Evolutionary conservation across 2,329 filamentous ascomycete species (phyloP).

Genomic region (Pestalotiopsis sp.): DNA sequence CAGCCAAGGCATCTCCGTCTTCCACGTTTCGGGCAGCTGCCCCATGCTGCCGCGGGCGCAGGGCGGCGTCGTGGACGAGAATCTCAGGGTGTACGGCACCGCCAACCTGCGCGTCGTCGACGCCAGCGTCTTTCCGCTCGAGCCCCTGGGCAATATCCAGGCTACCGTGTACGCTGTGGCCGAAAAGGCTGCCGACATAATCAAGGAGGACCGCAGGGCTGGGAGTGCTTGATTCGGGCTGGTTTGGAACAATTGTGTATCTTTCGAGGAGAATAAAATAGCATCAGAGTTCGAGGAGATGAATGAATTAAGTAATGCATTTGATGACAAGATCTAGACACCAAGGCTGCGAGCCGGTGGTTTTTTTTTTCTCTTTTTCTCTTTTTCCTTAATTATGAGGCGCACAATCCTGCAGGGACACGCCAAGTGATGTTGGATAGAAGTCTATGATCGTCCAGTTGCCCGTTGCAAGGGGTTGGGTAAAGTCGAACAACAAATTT

Average conservation of each 20-base stretch:
- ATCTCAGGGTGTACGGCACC: conserved; percentile 19
- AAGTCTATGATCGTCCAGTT: too few relatives aligned
- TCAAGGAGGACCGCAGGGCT: conserved; percentile 5
- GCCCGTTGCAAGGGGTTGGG: too few relatives aligned
- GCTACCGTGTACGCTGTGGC: conserved; percentile 10
- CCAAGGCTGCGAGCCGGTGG: too few relatives aligned
- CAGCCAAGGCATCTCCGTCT: conserved; percentile 38
- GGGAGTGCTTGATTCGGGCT: neutral
- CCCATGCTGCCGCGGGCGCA: conserved; percentile 23
- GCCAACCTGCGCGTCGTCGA: conserved; percentile 22
- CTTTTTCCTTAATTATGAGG: too few relatives aligned
- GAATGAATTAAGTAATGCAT: too few relatives aligned
- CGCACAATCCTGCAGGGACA: too few relatives aligned
- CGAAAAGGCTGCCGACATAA: conserved; percentile 4
- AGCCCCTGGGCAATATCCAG: conserved; percentile 18
- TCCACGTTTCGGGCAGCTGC: conserved; percentile 51
- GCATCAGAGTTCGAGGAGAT: too few relatives aligned
- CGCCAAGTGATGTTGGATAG: too few relatives aligned
- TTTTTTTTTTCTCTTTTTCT: too few relatives aligned
- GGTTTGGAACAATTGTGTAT: neutral
- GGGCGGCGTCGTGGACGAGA: conserved; percentile 21
- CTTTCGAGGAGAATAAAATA: too few relatives aligned
- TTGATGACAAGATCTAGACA: too few relatives aligned
- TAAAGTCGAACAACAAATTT: too few relatives aligned
- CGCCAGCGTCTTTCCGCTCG: conserved; percentile 22